These are phyloP conservation scores for Gymnopilus dilepis DNA, from an alignment of 768 basidiomycete genomes.

Conservation along the genomic window DNA sequence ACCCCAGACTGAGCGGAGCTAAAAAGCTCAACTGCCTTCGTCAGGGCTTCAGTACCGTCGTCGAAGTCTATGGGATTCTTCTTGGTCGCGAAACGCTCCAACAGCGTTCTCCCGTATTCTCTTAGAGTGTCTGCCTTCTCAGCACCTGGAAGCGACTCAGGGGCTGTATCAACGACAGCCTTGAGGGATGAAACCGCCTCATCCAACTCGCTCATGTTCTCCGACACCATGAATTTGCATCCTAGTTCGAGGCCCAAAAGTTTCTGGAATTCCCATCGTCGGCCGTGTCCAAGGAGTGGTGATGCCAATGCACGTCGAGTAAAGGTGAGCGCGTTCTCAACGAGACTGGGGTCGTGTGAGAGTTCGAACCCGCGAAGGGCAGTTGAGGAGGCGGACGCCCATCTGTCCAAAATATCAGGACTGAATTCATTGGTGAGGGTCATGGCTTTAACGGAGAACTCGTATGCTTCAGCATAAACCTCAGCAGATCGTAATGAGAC, in stretches of 20 bases:
- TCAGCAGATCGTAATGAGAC: constrained; percentile 6
- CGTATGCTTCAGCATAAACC: constrained; percentile 11
- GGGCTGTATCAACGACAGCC: constrained; percentile 6
- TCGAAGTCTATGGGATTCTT: constrained; percentile 7
- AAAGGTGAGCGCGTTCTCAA: constrained; percentile 15
- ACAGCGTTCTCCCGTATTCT: constrained; percentile 16
- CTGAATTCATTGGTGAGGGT: constrained; percentile 1
- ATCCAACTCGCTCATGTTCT: constrained; percentile 15
- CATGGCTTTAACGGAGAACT: constrained; percentile 9
- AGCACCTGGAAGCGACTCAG: not conserved
- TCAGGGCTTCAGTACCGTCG: constrained; percentile 3
- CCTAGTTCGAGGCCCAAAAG: constrained; percentile 8
- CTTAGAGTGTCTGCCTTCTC: constrained; percentile 3
- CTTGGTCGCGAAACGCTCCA: not conserved
- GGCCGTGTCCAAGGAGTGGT: not conserved
- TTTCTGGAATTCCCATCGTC: constrained; percentile 15
- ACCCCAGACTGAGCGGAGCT: not conserved
- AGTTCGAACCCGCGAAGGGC: constrained; percentile 13
- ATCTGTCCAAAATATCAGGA: constrained; percentile 2
- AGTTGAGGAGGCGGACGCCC: not conserved
- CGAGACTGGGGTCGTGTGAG: not conserved
- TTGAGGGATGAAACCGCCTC: constrained; percentile 13
- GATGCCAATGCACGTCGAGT: constrained; percentile 4
- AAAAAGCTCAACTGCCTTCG: constrained; percentile 1
- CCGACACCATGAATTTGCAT: constrained; percentile 6